Conservation (phyloP, 2,329 filamentous ascomycete species). For the Aspergillus japonicus region DNA sequence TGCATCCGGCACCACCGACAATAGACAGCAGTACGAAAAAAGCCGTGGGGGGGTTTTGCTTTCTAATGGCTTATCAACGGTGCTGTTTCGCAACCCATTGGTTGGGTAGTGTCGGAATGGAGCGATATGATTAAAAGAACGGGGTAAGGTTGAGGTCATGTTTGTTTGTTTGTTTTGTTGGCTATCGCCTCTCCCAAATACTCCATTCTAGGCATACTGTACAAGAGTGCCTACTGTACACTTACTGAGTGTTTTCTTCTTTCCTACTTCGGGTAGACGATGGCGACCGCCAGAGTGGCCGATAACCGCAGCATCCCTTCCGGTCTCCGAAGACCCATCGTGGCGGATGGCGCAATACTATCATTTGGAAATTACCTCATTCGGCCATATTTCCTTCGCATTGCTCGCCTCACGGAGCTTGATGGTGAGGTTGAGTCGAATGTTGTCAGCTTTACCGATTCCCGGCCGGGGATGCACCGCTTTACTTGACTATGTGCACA, state of each 20-base stretch:
- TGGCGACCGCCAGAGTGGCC: background rate
- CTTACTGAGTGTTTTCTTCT: no score
- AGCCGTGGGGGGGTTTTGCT: background rate
- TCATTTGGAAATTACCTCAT: background rate
- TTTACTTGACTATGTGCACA: background rate
- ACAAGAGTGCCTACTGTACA: no score
- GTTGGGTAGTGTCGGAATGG: background rate
- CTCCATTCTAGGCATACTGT: no score
- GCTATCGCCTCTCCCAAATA: no score
- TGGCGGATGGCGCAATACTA: background rate
- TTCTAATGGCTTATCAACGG: background rate
- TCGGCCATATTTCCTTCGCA: background rate
- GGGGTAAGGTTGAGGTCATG: background rate
- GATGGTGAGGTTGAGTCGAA: background rate
- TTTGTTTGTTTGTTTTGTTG: background rate
- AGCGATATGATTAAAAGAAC: no score
- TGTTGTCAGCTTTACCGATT: background rate
- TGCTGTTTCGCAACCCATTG: background rate
- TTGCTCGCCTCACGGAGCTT: background rate
- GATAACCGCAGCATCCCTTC: constrained; percentile 1
- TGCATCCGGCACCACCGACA: background rate
- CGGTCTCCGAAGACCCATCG: constrained; percentile 3
- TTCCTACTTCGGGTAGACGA: background rate
- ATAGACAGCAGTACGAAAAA: background rate
- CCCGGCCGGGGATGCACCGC: background rate